phyloP scores from a whole-genome alignment of 2,329 filamentous ascomycete species.

The Colletotrichum sp. region DNA sequence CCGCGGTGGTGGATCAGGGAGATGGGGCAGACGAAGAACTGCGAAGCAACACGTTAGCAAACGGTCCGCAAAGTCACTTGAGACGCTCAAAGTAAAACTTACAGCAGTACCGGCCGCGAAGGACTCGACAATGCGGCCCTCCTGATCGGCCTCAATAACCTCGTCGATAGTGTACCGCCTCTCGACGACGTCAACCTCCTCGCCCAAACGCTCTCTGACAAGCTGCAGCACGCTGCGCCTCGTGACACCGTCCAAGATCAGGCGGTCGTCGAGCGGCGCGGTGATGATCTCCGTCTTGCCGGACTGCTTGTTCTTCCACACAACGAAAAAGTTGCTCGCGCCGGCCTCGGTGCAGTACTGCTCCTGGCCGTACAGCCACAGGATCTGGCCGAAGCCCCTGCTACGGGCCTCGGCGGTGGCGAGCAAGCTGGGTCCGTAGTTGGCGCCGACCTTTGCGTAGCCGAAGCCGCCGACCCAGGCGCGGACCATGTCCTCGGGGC shows the following conservation, averaged over 20 bases:
- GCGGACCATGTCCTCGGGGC: constrained; percentile 80
- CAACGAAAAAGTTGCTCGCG: constrained; percentile 89
- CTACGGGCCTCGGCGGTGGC: constrained; percentile 77
- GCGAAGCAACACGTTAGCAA: constrained; percentile 16
- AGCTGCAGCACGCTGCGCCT: constrained; percentile 79
- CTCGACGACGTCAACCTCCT: constrained; percentile 76
- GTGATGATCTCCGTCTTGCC: constrained; percentile 76
- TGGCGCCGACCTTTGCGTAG: constrained; percentile 90
- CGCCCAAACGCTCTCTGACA: constrained; percentile 64
- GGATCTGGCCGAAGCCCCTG: constrained; percentile 83
- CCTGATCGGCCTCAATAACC: constrained; percentile 71
- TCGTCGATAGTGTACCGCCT: constrained; percentile 83
- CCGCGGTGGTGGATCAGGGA: constrained; percentile 72
- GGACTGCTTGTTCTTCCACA: constrained; percentile 71
- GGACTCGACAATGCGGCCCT: constrained; percentile 81
- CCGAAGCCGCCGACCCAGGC: constrained; percentile 95
- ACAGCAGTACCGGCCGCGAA: constrained; percentile 89
- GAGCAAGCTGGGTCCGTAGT: constrained; percentile 85
- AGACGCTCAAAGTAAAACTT: constrained; percentile 43
- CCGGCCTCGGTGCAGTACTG: constrained; percentile 88
- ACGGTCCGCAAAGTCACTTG: not conserved
- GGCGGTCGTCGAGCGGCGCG: constrained; percentile 78
- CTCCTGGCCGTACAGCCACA: constrained; percentile 88
- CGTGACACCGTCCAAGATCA: constrained; percentile 92
- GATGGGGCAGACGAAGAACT: constrained; percentile 76